Evolutionary conservation across 140 eudicot species (phyloP), one percentile per base, ranked within the genome.

Genomic region (Flaveria floridana): DNA sequence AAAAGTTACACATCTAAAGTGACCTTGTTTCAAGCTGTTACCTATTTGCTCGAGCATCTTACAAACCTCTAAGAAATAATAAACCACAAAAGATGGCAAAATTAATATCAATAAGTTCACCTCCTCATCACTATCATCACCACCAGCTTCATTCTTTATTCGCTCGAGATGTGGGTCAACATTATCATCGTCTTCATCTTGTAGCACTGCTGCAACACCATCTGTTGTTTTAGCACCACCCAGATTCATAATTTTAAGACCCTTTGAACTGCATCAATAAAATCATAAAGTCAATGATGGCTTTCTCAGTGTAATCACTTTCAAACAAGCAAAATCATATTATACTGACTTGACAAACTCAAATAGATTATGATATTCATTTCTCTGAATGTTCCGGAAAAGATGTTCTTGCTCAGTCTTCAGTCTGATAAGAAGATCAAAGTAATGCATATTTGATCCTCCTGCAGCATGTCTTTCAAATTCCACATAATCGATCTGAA

Each of bases 391-490:
- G 78, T 94, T 94, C 21, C 97, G 86, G 89, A 94, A 94, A 25
- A 94, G 97, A 80, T 94, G 99, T 80, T 94, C 99, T 75, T 88
- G 96, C 72, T 94, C 99, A 55, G 96, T 85, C 84, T 90, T 94
- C 72, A 94, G 87, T 76, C 89, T 86, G 56, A 94, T 82, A 58
- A 85, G 89, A 83, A 94, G 96, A 78, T 94, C 99, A 73, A 94
- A 94, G 81, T 94, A 94, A 65, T 94, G 99, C 97, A 94, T 94
- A 65, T 90, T 94, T 61, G 99, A 86, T 47, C 96, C 97, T 74
- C 97, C 99, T 42, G 97, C 99, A 77, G 88, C 92, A 78, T 94
- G 97, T 84, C 99, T 84, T 83, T 94, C 90, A 70, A 94, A 94
- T 81, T 94, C 99, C 83, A 94, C 91, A 82, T 90, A 94, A 66